phyloP scores from a whole-genome alignment of 2,329 filamentous ascomycete genomes.

The Colletotrichum tropicale region DNA sequence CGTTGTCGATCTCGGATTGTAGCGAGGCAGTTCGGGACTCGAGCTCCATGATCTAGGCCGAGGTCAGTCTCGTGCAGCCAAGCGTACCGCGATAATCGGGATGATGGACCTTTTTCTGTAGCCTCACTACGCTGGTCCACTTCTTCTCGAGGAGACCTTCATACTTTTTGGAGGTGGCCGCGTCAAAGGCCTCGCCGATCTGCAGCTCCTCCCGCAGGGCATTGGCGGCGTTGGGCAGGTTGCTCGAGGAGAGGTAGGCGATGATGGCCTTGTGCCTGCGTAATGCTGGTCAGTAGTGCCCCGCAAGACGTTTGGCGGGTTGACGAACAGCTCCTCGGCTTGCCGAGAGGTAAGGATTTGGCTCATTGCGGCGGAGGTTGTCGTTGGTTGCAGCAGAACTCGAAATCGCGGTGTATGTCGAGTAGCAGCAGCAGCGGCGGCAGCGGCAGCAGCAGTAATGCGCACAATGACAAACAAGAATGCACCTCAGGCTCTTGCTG shows the following conservation, averaged over 20 bases:
- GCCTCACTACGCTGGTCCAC: slow-evolving; percentile 92
- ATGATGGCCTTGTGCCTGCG: slow-evolving; percentile 90
- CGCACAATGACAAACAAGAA: background rate
- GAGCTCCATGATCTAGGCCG: slow-evolving; percentile 83
- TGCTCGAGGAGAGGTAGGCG: slow-evolving; percentile 80
- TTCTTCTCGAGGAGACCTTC: slow-evolving; percentile 95
- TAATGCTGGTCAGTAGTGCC: slow-evolving; percentile 15
- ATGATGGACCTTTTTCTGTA: slow-evolving; percentile 85
- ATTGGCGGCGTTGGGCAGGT: slow-evolving; percentile 71
- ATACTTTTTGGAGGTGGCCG: slow-evolving; percentile 88
- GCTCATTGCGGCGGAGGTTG: slow-evolving; percentile 60
- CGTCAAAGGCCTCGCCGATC: slow-evolving; percentile 74
- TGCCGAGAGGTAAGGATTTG: slow-evolving; percentile 78
- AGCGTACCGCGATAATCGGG: background rate
- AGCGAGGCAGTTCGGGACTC: slow-evolving; percentile 76
- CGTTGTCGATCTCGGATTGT: slow-evolving; percentile 83
- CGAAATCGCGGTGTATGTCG: background rate
- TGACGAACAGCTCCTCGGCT: slow-evolving; percentile 82
- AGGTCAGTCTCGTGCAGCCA: background rate
- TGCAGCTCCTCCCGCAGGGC: slow-evolving; percentile 79
- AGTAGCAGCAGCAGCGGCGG: background rate
- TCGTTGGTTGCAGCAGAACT: background rate
- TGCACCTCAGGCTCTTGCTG: background rate
- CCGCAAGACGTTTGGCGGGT: background rate
- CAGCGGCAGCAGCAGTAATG: background rate